Conservation (phyloP, 495 filamentous ascomycete genomes). For the Venustampulla echinocandica region DNA sequence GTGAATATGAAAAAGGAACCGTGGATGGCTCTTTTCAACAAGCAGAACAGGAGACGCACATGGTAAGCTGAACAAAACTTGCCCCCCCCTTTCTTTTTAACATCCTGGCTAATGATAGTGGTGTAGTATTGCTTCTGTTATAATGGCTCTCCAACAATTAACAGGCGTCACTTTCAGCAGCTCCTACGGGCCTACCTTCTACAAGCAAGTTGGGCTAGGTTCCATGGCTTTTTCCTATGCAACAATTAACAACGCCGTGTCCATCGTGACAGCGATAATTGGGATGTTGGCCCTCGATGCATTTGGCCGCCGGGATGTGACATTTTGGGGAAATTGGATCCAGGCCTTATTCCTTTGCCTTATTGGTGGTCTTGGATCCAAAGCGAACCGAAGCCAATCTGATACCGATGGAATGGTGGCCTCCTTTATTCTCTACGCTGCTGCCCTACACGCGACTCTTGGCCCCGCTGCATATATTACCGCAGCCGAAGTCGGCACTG, state of each 20-base stretch:
- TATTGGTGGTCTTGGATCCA: neutral
- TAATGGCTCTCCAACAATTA: neutral
- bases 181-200: neutral
- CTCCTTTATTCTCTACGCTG: neutral
- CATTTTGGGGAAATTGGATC: neutral
- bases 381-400: neutral
- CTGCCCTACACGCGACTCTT: neutral
- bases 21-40: neutral
- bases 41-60: neutral
- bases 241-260: neutral
- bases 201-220: neutral
- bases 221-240: neutral
- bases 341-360: neutral
- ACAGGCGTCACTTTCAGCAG: neutral
- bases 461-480: neutral
- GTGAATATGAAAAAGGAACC: neutral
- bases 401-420: neutral
- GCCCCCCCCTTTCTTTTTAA: neutral
- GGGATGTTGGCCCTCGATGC: neutral
- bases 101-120: neutral
- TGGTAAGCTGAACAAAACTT: too few species aligned
- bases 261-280: neutral
- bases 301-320: neutral
- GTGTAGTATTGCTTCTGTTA: neutral
- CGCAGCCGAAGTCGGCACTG: neutral